Evolutionary conservation across 2,329 filamentous ascomycete genomes (phyloP).

Genomic region (Periconia sp.): DNA sequence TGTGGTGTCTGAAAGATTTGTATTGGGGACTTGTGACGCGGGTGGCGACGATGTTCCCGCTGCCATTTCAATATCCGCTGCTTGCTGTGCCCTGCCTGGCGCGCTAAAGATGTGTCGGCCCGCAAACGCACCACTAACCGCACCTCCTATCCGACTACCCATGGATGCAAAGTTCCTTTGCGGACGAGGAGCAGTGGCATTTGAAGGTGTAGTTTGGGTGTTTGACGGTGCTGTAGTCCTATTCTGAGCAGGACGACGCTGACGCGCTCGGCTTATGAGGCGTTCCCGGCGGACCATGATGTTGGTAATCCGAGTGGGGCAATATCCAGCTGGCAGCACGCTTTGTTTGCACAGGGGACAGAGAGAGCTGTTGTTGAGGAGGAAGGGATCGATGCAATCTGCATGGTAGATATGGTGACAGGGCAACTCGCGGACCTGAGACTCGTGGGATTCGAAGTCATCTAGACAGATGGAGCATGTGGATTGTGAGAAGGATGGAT

Average conservation of each 20-base stretch:
- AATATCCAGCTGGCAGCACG: conserved; percentile 69
- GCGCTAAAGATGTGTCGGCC: conserved; percentile 37
- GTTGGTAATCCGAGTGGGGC: conserved; percentile 63
- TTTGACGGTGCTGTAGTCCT: background rate
- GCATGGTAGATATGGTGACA: conserved; percentile 94
- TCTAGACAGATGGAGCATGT: conserved; percentile 90
- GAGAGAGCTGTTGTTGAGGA: conserved; percentile 76
- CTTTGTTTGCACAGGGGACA: conserved; percentile 81
- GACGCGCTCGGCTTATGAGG: conserved; percentile 63
- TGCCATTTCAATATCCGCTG: conserved; percentile 36
- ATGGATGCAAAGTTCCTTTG: conserved; percentile 24
- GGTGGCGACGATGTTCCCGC: background rate
- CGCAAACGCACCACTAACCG: conserved; percentile 5
- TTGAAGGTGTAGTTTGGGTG: background rate
- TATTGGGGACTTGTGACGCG: background rate
- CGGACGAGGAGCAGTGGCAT: conserved; percentile 2
- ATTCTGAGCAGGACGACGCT: conserved; percentile 38
- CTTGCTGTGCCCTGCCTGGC: conserved; percentile 21
- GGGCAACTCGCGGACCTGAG: conserved; percentile 79
- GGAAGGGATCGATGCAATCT: conserved; percentile 85
- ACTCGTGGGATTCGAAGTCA: conserved; percentile 69
- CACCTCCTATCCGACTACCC: conserved; percentile 25
- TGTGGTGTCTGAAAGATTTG: background rate
- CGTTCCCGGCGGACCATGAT: conserved; percentile 83
- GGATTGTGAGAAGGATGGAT: conserved; percentile 64